Evolutionary conservation across 2,329 filamentous ascomycete genomes (phyloP).

Genomic region (Pseudofabraea citricarpa): DNA sequence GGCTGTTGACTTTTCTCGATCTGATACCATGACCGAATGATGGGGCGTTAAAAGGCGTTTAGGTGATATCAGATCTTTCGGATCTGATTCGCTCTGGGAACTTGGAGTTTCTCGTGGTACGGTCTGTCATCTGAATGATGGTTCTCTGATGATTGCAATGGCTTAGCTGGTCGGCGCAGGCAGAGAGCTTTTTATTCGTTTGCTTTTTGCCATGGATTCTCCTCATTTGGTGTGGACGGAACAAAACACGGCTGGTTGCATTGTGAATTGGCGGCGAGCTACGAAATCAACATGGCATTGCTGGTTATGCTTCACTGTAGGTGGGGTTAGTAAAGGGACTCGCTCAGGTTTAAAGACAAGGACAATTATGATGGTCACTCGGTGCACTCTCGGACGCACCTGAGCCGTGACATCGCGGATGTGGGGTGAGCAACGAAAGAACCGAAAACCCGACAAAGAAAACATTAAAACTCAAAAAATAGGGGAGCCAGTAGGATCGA

Average conservation of each 20-base stretch:
- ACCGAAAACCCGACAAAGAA: conserved; percentile 14
- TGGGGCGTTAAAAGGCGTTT: conserved; percentile 17
- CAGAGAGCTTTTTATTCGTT: neutral
- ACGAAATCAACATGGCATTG: no score
- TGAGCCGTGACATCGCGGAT: conserved; percentile 21
- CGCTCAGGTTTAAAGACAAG: conserved; percentile 6
- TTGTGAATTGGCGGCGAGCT: no score
- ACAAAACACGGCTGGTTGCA: no score
- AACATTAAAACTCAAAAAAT: conserved; percentile 19
- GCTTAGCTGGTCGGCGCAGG: neutral
- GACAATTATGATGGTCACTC: conserved; percentile 21
- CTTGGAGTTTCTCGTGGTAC: neutral
- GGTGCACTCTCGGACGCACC: conserved; percentile 18
- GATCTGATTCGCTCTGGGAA: conserved; percentile 12
- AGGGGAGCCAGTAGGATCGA: conserved; percentile 9
- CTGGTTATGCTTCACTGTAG: no score
- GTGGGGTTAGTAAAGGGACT: conserved; percentile 5
- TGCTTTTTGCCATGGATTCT: conserved; percentile 14
- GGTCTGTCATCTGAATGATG: neutral
- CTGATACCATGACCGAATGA: conserved; percentile 26
- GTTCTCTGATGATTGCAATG: neutral
- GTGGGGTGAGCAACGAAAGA: conserved; percentile 8
- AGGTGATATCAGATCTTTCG: conserved; percentile 19
- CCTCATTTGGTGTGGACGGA: no score
- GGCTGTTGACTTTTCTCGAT: conserved; percentile 16